These are phyloP conservation scores for Gaeumannomyces tritici DNA, from an alignment of 2,329 filamentous ascomycete genomes.

Conservation along the genomic window DNA sequence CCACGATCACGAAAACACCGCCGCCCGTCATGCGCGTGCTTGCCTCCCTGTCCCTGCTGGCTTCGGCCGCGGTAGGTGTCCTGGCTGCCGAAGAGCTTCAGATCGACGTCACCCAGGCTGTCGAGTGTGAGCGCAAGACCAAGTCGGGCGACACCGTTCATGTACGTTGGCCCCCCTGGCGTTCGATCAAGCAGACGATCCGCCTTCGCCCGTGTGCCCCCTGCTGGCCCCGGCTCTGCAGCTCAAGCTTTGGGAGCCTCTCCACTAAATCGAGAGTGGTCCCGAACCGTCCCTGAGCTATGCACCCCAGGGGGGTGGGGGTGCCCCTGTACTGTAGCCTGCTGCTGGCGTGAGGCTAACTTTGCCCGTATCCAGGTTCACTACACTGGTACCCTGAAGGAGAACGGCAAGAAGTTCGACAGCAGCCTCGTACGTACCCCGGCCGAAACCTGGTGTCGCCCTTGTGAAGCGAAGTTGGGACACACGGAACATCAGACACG, in stretches of 20 bases:
- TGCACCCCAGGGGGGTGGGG: too few relatives aligned
- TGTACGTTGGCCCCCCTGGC: not conserved
- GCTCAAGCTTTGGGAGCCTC: not conserved
- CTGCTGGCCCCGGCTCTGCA: not conserved
- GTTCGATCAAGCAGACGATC: not conserved
- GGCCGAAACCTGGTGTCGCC: not conserved
- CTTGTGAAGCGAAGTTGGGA: not conserved
- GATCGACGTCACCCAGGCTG: conserved; percentile 65
- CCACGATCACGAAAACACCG: conserved; percentile 1
- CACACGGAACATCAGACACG: not conserved
- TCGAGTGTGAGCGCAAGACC: conserved; percentile 73
- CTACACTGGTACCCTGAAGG: conserved; percentile 73
- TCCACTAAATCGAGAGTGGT: not conserved
- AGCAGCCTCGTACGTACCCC: conserved; percentile 35
- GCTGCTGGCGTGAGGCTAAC: conserved; percentile 18
- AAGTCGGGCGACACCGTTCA: conserved; percentile 16
- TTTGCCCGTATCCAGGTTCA: conserved; percentile 81
- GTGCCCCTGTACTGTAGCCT: not conserved
- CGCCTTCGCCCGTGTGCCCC: not conserved
- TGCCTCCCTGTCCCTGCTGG: conserved; percentile 37
- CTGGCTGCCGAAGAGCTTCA: conserved; percentile 55
- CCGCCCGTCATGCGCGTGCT: conserved; percentile 37
- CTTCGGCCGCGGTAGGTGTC: conserved; percentile 38
- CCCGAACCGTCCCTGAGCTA: not conserved
- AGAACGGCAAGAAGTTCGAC: conserved; percentile 73